Evolutionary conservation across 2,329 filamentous ascomycete species (phyloP).

Genomic region (Fulvia fulva): DNA sequence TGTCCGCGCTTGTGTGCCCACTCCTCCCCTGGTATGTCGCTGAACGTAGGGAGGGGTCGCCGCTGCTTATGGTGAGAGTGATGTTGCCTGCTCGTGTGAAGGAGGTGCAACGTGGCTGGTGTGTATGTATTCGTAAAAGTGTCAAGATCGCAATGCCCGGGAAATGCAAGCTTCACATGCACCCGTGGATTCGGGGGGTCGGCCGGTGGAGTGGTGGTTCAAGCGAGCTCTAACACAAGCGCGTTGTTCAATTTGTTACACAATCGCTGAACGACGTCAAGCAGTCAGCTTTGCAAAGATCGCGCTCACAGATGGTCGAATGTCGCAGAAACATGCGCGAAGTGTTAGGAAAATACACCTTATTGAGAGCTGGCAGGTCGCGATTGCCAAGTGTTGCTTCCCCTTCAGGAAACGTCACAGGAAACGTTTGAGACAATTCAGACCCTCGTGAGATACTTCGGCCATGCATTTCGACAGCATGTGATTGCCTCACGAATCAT

Average conservation of each 20-base stretch:
- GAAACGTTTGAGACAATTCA: background rate
- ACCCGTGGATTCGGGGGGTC: background rate
- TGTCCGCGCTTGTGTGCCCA: background rate
- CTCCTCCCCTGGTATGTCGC: background rate
- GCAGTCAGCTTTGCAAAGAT: background rate
- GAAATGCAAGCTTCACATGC: conserved; percentile 4
- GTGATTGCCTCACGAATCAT: background rate
- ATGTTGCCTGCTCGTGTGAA: background rate
- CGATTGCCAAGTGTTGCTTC: background rate
- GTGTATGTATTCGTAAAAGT: background rate
- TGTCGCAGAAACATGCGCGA: background rate
- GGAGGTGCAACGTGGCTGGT: background rate
- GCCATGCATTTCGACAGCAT: background rate
- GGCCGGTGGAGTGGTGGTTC: background rate
- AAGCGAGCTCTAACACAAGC: background rate
- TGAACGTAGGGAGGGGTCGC: background rate
- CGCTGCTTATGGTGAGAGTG: background rate
- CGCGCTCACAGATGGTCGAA: background rate
- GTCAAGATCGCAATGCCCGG: background rate
- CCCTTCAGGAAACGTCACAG: background rate
- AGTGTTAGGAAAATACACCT: background rate
- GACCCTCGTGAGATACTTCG: background rate
- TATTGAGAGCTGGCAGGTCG: background rate
- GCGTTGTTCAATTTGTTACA: background rate
- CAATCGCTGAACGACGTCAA: background rate